Evolutionary conservation across 306 rosid species (phyloP), one percentile per base, ranked within the genome.

Genomic region (Begonia loranthoides): DNA sequence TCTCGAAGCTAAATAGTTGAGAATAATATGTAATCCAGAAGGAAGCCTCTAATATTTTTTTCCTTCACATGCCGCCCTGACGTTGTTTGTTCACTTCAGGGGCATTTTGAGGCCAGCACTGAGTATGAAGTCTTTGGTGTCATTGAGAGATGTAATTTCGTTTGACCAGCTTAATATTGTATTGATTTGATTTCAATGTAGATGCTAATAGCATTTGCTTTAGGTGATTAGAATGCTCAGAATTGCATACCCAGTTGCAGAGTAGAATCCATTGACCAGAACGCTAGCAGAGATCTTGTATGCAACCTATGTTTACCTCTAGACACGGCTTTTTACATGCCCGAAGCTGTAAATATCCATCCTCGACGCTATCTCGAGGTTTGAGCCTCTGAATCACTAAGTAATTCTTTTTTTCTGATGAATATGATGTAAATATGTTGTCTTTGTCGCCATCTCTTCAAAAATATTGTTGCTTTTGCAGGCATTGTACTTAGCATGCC

Each of bases 81-180:
- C 12, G 19, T 56, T 21, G 45, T 52, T 77, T 79, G 64, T 67
- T 78, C 60, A 60, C 66, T 73, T 66, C 79, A 85, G 97, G 83
- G 97, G 97, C 52, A 84, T 89, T 61, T 76, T 89, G 75, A 83
- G 94, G 64, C 95, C 90, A 10, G 95, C 95, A 49, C 55, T 63
- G 62, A 68, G 74, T 74, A 21, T 56, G 76, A 85, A 89, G 84
- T 79, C 73, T 70, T 36, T 89, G 84, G 34, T 28, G 52, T 47
- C 68, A 56, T 24, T 89, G 61, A 79, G 61, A 57, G 85, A 77
- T 57, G 97, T 88, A 79, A 76, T 39, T 56, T 47, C 52, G 60
- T 60, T 51, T 53, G 41, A 34, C 58, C 70, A 62, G 55, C 57
- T 67, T 12, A 41, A 15, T 67, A 41, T 28, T 3, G 47, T 3